Evolutionary conservation across 2,329 filamentous ascomycete species (phyloP).

Genomic region (Talaromyces sp.): DNA sequence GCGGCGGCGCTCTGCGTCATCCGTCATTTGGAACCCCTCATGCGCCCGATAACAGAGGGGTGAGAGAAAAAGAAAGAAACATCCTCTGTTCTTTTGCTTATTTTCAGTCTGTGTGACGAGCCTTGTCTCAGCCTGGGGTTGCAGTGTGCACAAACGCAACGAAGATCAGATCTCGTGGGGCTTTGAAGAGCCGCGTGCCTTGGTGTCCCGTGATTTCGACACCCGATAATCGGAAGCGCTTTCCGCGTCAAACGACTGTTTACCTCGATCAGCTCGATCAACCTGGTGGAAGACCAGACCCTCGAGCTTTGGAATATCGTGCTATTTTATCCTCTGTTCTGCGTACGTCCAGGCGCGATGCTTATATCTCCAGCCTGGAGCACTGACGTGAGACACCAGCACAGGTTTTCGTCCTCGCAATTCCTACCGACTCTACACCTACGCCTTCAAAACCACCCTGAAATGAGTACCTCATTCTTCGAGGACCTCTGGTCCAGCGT

Average conservation of each 20-base stretch:
- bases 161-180: background rate
- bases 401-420: background rate
- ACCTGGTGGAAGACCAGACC: background rate
- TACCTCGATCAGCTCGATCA: background rate
- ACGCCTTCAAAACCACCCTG: background rate
- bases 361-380: background rate
- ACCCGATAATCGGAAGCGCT: background rate
- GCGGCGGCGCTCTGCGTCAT: background rate
- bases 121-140: background rate
- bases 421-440: background rate
- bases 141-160: background rate
- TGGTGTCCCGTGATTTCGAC: background rate
- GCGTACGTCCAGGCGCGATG: background rate
- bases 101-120: background rate
- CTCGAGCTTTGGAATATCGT: background rate
- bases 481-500: slow-evolving; percentile 83
- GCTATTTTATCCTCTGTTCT: background rate
- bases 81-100: too few relatives aligned
- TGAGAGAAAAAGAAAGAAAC: background rate
- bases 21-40: background rate
- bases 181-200: background rate
- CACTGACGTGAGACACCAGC: background rate
- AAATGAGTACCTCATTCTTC: slow-evolving; percentile 51
- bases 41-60: background rate
- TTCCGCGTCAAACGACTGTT: background rate